phyloP scores from a whole-genome alignment of 1,284 basidiomycete species.

The Sparassis latifolia region DNA sequence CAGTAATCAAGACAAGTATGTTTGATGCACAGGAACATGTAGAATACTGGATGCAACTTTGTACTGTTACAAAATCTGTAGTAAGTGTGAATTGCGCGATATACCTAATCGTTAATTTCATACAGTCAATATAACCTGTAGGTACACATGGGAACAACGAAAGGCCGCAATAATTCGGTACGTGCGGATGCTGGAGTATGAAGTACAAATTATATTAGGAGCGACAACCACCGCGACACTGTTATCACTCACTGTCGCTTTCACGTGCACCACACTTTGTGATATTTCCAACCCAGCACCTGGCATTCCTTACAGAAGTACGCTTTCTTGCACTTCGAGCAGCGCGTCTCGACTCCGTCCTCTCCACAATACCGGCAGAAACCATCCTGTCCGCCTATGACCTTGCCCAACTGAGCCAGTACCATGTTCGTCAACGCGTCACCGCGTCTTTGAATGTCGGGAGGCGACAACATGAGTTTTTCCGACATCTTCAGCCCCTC shows the following conservation, averaged over 20 bases:
- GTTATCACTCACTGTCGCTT: too few species aligned
- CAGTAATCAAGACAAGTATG: not conserved
- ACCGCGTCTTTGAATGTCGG: constrained; percentile 7
- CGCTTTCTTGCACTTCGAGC: constrained; percentile 17
- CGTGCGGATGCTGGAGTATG: too few species aligned
- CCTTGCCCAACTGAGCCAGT: constrained; percentile 9
- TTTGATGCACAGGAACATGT: too few species aligned
- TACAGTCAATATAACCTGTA: too few species aligned
- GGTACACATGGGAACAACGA: too few species aligned
- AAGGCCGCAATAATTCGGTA: too few species aligned
- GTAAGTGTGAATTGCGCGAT: too few species aligned
- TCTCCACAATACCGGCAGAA: constrained; percentile 19
- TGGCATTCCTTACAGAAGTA: constrained; percentile 14
- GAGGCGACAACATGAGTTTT: constrained; percentile 10
- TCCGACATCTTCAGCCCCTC: constrained; percentile 11
- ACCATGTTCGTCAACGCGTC: constrained; percentile 11
- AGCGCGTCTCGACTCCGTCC: constrained; percentile 13
- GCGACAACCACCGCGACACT: too few species aligned
- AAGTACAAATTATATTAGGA: too few species aligned
- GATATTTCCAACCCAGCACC: constrained; percentile 17
- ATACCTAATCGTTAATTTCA: too few species aligned
- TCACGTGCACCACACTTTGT: constrained; percentile 14
- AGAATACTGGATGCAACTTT: too few species aligned
- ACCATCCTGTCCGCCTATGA: constrained; percentile 12
- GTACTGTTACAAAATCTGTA: too few species aligned